Percentiles rank a stretch among this genome's conserved stretches.
These are phyloP conservation scores for Gracilaria vermiculophylla DNA, from an alignment of 23 red algal species.

Conservation along the genomic window DNA sequence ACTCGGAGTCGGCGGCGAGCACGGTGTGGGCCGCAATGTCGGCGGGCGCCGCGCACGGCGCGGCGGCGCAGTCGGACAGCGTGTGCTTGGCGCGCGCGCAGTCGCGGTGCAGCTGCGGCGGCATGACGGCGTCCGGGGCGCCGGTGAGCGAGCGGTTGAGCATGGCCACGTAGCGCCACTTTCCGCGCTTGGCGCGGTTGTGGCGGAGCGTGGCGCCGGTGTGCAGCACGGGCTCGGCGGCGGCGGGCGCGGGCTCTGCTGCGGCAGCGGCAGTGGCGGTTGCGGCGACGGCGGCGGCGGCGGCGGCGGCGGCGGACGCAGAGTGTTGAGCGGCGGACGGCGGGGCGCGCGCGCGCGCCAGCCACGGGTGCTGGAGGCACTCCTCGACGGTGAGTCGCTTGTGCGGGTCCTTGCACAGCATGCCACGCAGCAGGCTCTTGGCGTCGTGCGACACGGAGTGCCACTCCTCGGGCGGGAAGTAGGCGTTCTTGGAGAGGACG, in stretches of 20 bases:
- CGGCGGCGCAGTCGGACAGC: not conserved
- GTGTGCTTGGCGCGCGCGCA: not conserved
- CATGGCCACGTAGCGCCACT: slow-evolving; percentile 49
- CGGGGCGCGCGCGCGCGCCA: not conserved
- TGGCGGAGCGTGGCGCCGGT: not conserved
- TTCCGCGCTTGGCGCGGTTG: slow-evolving; percentile 30
- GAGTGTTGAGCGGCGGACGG: too few species aligned
- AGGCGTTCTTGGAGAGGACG: slow-evolving; percentile 52
- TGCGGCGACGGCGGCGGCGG: too few species aligned
- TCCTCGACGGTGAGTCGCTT: slow-evolving; percentile 72
- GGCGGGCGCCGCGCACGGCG: not conserved
- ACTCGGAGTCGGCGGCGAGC: not conserved
- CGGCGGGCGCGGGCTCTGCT: not conserved
- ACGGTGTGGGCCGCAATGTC: not conserved
- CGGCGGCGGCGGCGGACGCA: not conserved
- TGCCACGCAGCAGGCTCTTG: slow-evolving; percentile 63
- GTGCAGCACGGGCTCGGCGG: not conserved
- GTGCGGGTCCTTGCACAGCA: slow-evolving; percentile 82
- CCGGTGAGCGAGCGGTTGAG: slow-evolving; percentile 43
- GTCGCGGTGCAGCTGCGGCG: not conserved
- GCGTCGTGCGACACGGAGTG: slow-evolving; percentile 66
- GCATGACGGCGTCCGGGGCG: not conserved
- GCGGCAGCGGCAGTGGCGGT: not conserved
- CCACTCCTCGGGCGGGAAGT: slow-evolving; percentile 85
- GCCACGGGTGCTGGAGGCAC: slow-evolving; percentile 80